Evolutionary conservation across 768 basidiomycete genomes (phyloP), one percentile per base, ranked within the genome.

Genomic region (Obba rivulosa): DNA sequence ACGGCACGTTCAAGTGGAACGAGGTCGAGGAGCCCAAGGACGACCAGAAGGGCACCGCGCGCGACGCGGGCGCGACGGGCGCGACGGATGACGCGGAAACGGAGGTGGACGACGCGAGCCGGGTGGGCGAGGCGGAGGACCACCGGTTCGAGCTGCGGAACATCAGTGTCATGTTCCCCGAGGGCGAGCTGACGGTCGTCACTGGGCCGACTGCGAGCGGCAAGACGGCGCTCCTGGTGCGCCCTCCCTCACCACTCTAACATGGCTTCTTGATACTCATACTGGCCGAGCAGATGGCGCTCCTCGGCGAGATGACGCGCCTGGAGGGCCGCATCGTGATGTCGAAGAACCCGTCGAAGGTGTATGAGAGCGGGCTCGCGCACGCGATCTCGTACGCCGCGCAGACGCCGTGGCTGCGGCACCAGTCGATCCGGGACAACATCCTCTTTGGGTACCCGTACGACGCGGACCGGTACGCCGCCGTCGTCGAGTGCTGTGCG

Each of bases 401-500:
- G 3, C 79, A 81, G 61, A 67, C 75, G 4, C 70, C 73, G 24
- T 75, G 68, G 68, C 62, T 73, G 7, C 62, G 69, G 21, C 69
- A 73, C 48, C 66, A 69, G n/a, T 74, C 75, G 0, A 77, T 82
- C 61, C 72, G 71, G 52, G 74, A 76, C 41, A 83, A 83, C 62
- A 82, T 84, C 59, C 61, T 80, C n/a, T 83, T 83, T 48, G 80
- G 79, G 8, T 63, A 63, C 48, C 68, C 66, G 35, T 69, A 62
- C 37, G 85, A 87, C 45, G 80, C 87, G 52, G 79, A 82, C 52
- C 71, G 89, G 42, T 93, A 93, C 55, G 67, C 83, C 9, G 72
- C 70, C 0, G 89, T 92, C 22, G 62, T 94, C n/a, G 83, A 91
- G 44, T 85, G 81, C 13, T 97, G 94, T 59, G 92, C 92, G 1